Percentiles rank a stretch among this genome's conserved stretches.
These are phyloP conservation scores for Coprinellus micaceus DNA, from an alignment of 768 basidiomycete genomes.

Conservation along the genomic window DNA sequence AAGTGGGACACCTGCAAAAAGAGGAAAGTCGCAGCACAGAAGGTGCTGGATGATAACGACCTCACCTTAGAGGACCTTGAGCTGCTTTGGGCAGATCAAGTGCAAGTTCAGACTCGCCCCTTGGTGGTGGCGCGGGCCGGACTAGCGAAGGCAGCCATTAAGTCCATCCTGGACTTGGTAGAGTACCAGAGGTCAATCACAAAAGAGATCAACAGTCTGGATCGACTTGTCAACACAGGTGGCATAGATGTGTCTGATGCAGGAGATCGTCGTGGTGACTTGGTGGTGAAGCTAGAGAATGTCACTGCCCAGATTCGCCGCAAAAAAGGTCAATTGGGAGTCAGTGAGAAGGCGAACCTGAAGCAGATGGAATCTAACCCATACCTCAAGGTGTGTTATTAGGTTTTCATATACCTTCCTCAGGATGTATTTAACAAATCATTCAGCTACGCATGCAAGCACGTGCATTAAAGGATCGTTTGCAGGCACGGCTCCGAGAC, in stretches of 20 bases:
- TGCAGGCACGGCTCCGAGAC: slow-evolving; percentile 17
- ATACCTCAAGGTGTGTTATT: not conserved
- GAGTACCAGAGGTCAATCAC: not conserved
- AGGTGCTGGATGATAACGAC: not conserved
- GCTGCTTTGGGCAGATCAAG: slow-evolving; percentile 15
- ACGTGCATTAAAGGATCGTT: slow-evolving; percentile 18
- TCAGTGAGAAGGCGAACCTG: not conserved
- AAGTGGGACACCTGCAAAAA: slow-evolving; percentile 1
- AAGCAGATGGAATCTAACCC: not conserved
- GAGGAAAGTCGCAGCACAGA: slow-evolving; percentile 4
- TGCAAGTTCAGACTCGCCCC: slow-evolving; percentile 15
- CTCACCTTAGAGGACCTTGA: slow-evolving; percentile 1
- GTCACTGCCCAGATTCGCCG: not conserved
- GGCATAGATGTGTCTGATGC: not conserved
- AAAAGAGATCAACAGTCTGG: not conserved
- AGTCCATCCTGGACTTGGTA: not conserved
- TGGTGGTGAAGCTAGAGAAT: not conserved
- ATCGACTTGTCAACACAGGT: not conserved
- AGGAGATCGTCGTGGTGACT: not conserved
- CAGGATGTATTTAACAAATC: slow-evolving; percentile 12
- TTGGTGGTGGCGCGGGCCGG: not conserved
- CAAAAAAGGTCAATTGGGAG: not conserved
- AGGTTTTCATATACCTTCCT: not conserved
- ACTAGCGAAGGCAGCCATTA: not conserved
- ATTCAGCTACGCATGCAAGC: slow-evolving; percentile 20